Evolutionary conservation across 1,139 yeast genomes (phyloP).

Genomic region (Yamadazyma dendronema): DNA sequence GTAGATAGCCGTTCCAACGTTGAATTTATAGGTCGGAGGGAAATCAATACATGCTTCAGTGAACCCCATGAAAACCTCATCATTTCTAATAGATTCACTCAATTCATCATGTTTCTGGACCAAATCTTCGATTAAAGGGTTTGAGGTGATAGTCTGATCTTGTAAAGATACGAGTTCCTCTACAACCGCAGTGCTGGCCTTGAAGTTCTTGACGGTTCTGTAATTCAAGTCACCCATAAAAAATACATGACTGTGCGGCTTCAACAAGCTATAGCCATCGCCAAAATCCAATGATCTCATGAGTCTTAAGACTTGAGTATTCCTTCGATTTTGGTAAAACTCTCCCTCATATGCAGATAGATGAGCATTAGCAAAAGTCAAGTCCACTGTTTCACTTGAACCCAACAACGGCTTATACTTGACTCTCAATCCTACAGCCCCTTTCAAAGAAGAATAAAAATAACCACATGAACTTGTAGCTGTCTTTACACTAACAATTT

Average conservation of each 20-base stretch:
- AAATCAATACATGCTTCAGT: slow-evolving; percentile 61
- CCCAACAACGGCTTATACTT: slow-evolving; percentile 25
- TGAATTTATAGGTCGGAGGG: slow-evolving; percentile 75
- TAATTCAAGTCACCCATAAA: slow-evolving; percentile 85
- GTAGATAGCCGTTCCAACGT: slow-evolving; percentile 49
- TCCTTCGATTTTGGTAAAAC: slow-evolving; percentile 45
- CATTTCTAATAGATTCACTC: slow-evolving; percentile 37
- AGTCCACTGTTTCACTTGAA: slow-evolving; percentile 24
- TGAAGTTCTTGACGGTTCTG: slow-evolving; percentile 46
- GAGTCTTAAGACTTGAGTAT: slow-evolving; percentile 48
- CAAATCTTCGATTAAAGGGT: slow-evolving; percentile 20
- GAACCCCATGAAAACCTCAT: slow-evolving; percentile 58
- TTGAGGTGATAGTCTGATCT: slow-evolving; percentile 20
- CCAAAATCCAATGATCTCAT: slow-evolving; percentile 57
- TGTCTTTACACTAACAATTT: slow-evolving; percentile 25
- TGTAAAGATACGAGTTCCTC: slow-evolving; percentile 23
- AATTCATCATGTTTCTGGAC: slow-evolving; percentile 59
- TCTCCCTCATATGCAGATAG: slow-evolving; percentile 76
- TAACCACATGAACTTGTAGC: slow-evolving; percentile 54
- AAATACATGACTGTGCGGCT: slow-evolving; percentile 59
- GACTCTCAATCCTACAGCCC: slow-evolving; percentile 65
- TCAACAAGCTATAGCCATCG: slow-evolving; percentile 58
- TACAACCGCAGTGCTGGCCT: slow-evolving; percentile 14
- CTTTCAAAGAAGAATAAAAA: slow-evolving; percentile 65
- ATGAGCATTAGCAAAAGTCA: slow-evolving; percentile 71